Percentiles rank a stretch among this genome's conserved stretches.
These are phyloP conservation scores for Nothopassalora personata DNA, from an alignment of 2,329 filamentous ascomycete genomes.

Conservation along the genomic window DNA sequence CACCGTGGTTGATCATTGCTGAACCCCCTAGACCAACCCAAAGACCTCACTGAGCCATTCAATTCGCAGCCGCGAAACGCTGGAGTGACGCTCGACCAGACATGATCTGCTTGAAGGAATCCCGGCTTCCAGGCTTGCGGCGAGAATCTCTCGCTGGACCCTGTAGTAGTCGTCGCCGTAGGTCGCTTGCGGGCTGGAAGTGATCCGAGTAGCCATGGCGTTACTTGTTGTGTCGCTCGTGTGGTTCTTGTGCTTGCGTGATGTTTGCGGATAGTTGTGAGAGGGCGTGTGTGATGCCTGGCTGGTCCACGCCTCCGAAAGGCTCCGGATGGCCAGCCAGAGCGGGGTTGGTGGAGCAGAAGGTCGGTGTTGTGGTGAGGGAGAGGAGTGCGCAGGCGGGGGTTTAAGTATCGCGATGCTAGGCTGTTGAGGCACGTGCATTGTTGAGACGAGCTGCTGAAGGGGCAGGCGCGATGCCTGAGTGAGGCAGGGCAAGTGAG, in stretches of 20 bases:
- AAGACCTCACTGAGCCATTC: not conserved
- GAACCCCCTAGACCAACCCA: not conserved
- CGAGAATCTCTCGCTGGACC: not conserved
- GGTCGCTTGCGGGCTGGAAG: not conserved
- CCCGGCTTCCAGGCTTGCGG: not conserved
- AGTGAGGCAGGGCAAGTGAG: not conserved
- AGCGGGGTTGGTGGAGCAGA: not conserved
- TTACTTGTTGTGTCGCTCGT: slow-evolving; percentile 1
- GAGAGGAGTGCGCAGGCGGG: not conserved
- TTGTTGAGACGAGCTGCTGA: not conserved
- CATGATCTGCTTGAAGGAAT: not conserved
- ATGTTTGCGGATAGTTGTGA: slow-evolving; percentile 2
- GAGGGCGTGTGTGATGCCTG: slow-evolving; percentile 6
- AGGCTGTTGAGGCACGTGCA: not conserved
- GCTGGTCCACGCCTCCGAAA: not conserved
- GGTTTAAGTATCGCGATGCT: not conserved
- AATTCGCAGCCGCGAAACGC: not conserved
- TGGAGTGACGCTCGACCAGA: not conserved
- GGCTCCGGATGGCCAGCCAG: not conserved
- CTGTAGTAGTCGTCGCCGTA: not conserved
- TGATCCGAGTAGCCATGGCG: slow-evolving; percentile 5
- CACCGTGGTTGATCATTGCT: not conserved
- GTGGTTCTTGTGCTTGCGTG: slow-evolving; percentile 2
- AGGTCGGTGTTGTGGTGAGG: not conserved
- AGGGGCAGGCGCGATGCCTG: not conserved